Conservation (phyloP, 352 stramenopile species). For the Phytophthora vignae region DNA sequence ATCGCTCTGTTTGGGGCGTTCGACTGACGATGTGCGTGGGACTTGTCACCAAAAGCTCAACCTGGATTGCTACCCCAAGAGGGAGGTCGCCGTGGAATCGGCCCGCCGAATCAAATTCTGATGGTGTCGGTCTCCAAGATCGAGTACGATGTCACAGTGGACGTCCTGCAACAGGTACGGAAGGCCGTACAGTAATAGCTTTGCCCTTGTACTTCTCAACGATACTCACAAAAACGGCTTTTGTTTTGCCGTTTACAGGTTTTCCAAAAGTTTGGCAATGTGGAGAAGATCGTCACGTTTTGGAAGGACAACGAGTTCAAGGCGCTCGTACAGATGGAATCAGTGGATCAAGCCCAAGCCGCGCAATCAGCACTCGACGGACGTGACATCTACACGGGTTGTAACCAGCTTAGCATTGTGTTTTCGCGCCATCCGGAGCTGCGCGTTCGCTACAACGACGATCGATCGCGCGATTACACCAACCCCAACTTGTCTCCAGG, state of each 20-base stretch:
- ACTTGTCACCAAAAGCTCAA: constrained; percentile 22
- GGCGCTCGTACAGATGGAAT: constrained; percentile 82
- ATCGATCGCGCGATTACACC: constrained; percentile 75
- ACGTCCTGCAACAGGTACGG: constrained; percentile 76
- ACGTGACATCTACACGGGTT: constrained; percentile 88
- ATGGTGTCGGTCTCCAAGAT: constrained; percentile 87
- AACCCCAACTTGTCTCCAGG: constrained; percentile 75
- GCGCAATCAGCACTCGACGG: constrained; percentile 77
- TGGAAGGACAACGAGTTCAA: constrained; percentile 88
- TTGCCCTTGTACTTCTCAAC: neutral
- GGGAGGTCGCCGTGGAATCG: constrained; percentile 43
- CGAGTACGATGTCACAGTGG: constrained; percentile 84
- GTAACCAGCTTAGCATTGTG: constrained; percentile 83
- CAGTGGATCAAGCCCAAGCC: constrained; percentile 72
- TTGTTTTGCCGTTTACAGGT: constrained; percentile 39
- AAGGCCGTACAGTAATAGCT: too few relatives aligned
- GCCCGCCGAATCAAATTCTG: constrained; percentile 69
- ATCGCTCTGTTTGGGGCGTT: neutral
- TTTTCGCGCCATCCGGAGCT: constrained; percentile 80
- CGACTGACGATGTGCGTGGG: constrained; percentile 2
- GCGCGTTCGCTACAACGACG: constrained; percentile 80
- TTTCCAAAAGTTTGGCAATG: constrained; percentile 88
- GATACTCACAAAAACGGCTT: neutral
- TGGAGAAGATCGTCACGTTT: constrained; percentile 86
- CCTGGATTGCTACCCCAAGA: constrained; percentile 29